phyloP scores from a whole-genome alignment of 306 rosid species.

The Ziziphus jujuba region DNA sequence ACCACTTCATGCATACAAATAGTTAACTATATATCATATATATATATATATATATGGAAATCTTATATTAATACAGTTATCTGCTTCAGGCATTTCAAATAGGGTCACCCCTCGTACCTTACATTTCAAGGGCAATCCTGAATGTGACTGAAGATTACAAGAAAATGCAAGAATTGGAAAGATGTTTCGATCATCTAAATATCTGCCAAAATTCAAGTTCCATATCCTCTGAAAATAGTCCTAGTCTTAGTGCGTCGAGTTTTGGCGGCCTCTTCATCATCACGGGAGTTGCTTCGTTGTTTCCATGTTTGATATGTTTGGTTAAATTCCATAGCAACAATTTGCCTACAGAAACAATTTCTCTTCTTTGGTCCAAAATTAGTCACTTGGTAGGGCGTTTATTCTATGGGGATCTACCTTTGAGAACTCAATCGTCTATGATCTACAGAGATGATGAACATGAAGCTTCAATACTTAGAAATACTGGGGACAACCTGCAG shows the following conservation, averaged over 20 bases:
- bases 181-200: conserved; percentile 11
- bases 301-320: conserved; percentile 14
- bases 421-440: too few species aligned
- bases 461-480: too few species aligned
- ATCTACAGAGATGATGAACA: too few species aligned
- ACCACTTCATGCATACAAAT: too few species aligned
- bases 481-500: too few species aligned
- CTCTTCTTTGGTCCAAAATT: conserved; percentile 5
- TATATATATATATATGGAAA: too few species aligned
- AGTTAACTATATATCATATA: too few species aligned
- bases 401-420: too few species aligned
- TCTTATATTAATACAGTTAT: too few species aligned
- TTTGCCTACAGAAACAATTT: too few species aligned
- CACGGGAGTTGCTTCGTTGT: conserved; percentile 21
- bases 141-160: conserved; percentile 34
- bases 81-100: conserved; percentile 42
- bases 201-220: conserved; percentile 1
- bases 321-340: too few species aligned
- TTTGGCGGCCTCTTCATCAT: conserved; percentile 53
- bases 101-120: conserved; percentile 39
- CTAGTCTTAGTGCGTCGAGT: conserved; percentile 30
- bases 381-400: too few species aligned
- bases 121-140: conserved; percentile 49
- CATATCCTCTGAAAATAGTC: conserved; percentile 15
- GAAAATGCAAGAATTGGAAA: conserved; percentile 25